Evolutionary conservation across 2,329 filamentous ascomycete genomes (phyloP).

Genomic region (Calonectria multiphialidica): DNA sequence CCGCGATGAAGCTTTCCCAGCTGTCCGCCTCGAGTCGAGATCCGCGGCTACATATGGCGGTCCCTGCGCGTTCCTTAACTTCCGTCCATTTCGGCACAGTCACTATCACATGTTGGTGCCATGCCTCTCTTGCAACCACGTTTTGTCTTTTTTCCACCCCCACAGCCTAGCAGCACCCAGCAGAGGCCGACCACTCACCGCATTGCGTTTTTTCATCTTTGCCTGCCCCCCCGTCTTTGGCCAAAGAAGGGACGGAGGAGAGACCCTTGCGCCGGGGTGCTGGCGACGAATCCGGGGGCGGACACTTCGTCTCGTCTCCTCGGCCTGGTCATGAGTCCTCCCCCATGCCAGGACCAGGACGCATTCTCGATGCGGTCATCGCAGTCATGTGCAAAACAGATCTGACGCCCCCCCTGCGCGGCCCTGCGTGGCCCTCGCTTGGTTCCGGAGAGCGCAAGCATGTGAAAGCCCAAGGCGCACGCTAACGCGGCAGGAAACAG

Average conservation of each 20-base stretch:
- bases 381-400: slow-evolving; percentile 35
- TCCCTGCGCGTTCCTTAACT: slow-evolving; percentile 29
- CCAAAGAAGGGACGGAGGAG: background rate
- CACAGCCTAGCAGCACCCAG: background rate
- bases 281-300: background rate
- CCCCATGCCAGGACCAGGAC: background rate
- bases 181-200: too few species aligned
- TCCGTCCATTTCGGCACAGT: slow-evolving; percentile 34
- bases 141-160: background rate
- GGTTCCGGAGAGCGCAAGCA: slow-evolving; percentile 22
- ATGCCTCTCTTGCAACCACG: background rate
- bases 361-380: background rate
- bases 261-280: background rate
- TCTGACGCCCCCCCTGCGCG: background rate
- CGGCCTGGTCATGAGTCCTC: background rate
- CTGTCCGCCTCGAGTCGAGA: background rate
- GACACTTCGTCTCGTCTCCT: background rate
- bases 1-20: slow-evolving; percentile 12
- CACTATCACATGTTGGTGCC: slow-evolving; percentile 40
- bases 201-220: background rate
- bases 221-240: background rate
- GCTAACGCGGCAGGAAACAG: background rate
- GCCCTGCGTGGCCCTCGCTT: slow-evolving; percentile 31
- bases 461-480: slow-evolving; percentile 35
- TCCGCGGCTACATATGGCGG: slow-evolving; percentile 6